phyloP scores from a whole-genome alignment of 768 basidiomycete genomes.

The Leucocoprinus leucothites region DNA sequence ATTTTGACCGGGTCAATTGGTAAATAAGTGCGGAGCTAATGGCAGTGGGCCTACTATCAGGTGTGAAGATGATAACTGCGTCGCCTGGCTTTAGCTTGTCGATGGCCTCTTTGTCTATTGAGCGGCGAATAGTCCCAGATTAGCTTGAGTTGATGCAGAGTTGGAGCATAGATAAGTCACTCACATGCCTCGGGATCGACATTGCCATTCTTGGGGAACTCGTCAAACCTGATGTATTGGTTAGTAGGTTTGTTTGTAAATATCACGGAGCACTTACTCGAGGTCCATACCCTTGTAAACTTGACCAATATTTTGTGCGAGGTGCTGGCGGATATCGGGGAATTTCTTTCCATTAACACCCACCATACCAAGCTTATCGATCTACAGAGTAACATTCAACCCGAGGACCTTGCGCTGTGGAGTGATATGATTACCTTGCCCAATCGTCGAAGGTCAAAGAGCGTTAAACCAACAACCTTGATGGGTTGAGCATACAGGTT shows the following conservation, averaged over 20 bases:
- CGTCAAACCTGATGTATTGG: conserved; percentile 56
- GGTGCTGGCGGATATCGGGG: conserved; percentile 78
- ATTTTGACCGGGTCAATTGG: not conserved
- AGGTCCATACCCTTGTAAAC: conserved; percentile 89
- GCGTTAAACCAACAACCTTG: conserved; percentile 85
- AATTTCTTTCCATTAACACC: conserved; percentile 88
- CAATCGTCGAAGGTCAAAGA: conserved; percentile 83
- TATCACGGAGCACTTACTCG: conserved; percentile 22
- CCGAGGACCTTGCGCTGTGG: not conserved
- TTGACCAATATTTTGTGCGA: conserved; percentile 76
- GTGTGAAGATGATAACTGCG: conserved; percentile 92
- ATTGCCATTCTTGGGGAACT: conserved; percentile 68
- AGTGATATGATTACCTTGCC: conserved; percentile 53
- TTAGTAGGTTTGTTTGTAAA: not conserved
- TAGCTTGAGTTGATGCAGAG: not conserved
- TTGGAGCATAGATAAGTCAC: conserved; percentile 22
- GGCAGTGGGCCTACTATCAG: conserved; percentile 59
- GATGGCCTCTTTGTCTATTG: conserved; percentile 78
- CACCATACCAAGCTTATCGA: conserved; percentile 79
- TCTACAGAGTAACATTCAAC: conserved; percentile 33
- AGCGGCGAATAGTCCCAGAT: not conserved
- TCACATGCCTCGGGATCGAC: conserved; percentile 80
- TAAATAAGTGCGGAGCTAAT: not conserved
- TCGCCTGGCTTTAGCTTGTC: conserved; percentile 75
- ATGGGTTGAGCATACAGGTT: not conserved